Evolutionary conservation across 768 basidiomycete species (phyloP).

Genomic region (Cyclocybe cylindracea): DNA sequence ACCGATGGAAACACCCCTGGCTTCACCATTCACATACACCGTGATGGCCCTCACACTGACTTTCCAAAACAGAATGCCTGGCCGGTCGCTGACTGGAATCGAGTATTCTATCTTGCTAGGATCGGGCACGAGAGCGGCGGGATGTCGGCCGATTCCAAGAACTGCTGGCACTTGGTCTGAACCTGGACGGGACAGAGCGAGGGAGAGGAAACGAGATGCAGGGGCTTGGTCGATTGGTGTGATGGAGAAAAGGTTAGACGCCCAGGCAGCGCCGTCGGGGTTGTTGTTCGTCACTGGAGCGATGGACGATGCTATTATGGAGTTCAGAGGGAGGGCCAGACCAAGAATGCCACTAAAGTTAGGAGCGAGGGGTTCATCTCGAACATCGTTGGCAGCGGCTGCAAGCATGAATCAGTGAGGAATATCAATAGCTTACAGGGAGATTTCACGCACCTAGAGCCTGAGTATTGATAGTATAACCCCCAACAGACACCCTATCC

Average conservation of each 20-base stretch:
- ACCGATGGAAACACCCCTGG: conserved; percentile 41
- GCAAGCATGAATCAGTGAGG: not conserved
- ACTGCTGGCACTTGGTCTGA: conserved; percentile 54
- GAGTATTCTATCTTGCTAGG: conserved; percentile 54
- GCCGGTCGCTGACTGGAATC: conserved; percentile 37
- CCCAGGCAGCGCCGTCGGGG: conserved; percentile 66
- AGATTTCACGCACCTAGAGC: conserved; percentile 56
- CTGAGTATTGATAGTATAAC: conserved; percentile 63
- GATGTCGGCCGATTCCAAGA: conserved; percentile 73
- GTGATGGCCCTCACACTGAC: conserved; percentile 55
- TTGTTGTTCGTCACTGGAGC: conserved; percentile 47
- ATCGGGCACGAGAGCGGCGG: conserved; percentile 49
- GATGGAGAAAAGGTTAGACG: conserved; percentile 73
- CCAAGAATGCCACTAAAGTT: conserved; percentile 71
- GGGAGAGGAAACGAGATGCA: conserved; percentile 61
- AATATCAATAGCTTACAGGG: not conserved
- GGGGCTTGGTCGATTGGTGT: conserved; percentile 56
- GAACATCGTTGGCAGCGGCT: conserved; percentile 63
- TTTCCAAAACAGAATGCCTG: conserved; percentile 65
- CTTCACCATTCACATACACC: conserved; percentile 53
- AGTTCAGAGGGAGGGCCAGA: conserved; percentile 72
- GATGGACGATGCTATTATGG: conserved; percentile 57
- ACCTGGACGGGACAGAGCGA: conserved; percentile 71
- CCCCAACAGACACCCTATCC: conserved; percentile 65
- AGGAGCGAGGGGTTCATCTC: conserved; percentile 55